A percentile compares a stretch with the other conserved stretches of the same genome.
phyloP scores from a whole-genome alignment of 306 rosid genomes.

The barrel medic (Medicago truncatula) region MtrunA17r5.0-ANR NC_053049.1:11240501-11241000 shows the following conservation, averaged over 20 bases:
- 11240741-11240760: constrained; percentile 43
- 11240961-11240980: neutral
- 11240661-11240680: constrained; percentile 87
- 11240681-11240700: constrained; percentile 72
- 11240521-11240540: constrained; percentile 84
- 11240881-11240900: neutral
- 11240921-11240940: neutral
- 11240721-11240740: constrained; percentile 40
- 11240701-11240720: constrained; percentile 58
- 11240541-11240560: constrained; percentile 94
- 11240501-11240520: constrained; percentile 77
- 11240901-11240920: neutral
- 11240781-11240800: constrained; percentile 29
- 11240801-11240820: neutral
- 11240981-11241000: neutral
- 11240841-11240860: neutral
- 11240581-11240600: constrained; percentile 27
- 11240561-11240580: constrained; percentile 62
- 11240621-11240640: constrained; percentile 25
- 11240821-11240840: neutral
- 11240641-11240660: constrained; percentile 63
- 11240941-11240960: neutral
- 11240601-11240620: constrained; percentile 18
- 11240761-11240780: constrained; percentile 55
- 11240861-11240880: neutral